These are phyloP conservation scores for Urochloa ruziziensis DNA, from an alignment of 176 grass and related monocot species.

Conservation along the genomic window DNA sequence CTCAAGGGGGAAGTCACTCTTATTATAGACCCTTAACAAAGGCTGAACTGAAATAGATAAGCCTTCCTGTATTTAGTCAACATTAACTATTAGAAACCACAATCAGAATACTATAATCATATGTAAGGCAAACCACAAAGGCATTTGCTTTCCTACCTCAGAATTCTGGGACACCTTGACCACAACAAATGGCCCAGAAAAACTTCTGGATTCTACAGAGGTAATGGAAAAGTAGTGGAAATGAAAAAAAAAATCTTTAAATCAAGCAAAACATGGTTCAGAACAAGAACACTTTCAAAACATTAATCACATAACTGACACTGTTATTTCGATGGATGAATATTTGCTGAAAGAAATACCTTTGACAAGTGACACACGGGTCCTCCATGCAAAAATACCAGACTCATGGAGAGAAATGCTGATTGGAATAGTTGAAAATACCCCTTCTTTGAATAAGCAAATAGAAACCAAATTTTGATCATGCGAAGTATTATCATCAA, in stretches of 20 bases:
- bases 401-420: constrained; percentile 51
- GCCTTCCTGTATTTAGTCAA: constrained; percentile 62
- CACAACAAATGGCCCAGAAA: constrained; percentile 85
- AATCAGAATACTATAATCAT: constrained; percentile 19
- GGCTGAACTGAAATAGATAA: constrained; percentile 75
- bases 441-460: constrained; percentile 67
- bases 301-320: neutral
- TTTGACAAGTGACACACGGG: constrained; percentile 56
- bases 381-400: constrained; percentile 69
- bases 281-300: neutral
- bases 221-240: neutral
- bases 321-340: neutral
- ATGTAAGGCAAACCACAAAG: constrained; percentile 13
- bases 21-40: constrained; percentile 77
- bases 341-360: constrained; percentile 45
- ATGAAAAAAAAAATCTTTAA: neutral
- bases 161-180: constrained; percentile 65
- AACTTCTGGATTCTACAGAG: constrained; percentile 60
- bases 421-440: constrained; percentile 77
- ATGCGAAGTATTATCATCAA: constrained; percentile 50
- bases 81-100: constrained; percentile 34
- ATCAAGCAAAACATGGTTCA: constrained; percentile 8
- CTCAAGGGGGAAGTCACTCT: constrained; percentile 69
- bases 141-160: constrained; percentile 51
- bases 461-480: constrained; percentile 53